Percentiles rank a stretch among this genome's conserved stretches.
Evolutionary conservation across 148 eudicot species (phyloP).

Genomic region (Vaccinium macrocarpon): DNA sequence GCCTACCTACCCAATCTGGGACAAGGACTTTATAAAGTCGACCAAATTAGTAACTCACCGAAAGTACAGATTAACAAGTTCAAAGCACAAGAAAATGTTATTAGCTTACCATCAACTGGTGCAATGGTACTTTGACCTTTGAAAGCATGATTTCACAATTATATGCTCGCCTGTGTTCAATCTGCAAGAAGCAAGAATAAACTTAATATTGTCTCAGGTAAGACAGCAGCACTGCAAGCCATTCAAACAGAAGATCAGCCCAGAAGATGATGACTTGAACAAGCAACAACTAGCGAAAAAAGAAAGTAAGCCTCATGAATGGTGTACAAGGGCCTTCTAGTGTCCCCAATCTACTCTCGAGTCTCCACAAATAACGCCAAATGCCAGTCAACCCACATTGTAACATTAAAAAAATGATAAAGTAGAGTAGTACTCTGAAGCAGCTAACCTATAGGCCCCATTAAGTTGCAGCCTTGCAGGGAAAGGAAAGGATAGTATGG

Average conservation of each 20-base stretch:
- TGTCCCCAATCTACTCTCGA: neutral
- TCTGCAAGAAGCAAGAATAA: constrained; percentile 42
- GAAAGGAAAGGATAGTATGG: too few relatives aligned
- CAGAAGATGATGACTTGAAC: neutral
- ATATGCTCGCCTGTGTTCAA: constrained; percentile 87
- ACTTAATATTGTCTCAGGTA: neutral
- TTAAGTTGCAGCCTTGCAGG: too few relatives aligned
- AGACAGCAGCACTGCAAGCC: neutral
- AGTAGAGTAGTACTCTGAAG: neutral
- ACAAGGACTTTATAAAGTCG: neutral
- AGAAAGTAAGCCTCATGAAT: neutral
- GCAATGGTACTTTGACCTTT: constrained; percentile 81
- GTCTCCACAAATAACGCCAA: neutral
- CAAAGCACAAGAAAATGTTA: neutral
- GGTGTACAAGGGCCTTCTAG: neutral
- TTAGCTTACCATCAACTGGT: constrained; percentile 67
- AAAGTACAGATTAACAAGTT: constrained; percentile 5
- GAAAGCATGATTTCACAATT: constrained; percentile 99
- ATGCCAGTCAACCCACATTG: neutral
- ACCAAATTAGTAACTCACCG: neutral
- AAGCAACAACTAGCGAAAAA: neutral
- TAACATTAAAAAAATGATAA: neutral
- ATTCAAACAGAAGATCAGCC: constrained; percentile 12
- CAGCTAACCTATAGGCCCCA: neutral
- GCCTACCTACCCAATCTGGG: neutral